Evolutionary conservation across 371 early-diverging fungal genomes (phyloP), one percentile per base, ranked within the genome.

Genomic region (Mortierella polycephala): DNA sequence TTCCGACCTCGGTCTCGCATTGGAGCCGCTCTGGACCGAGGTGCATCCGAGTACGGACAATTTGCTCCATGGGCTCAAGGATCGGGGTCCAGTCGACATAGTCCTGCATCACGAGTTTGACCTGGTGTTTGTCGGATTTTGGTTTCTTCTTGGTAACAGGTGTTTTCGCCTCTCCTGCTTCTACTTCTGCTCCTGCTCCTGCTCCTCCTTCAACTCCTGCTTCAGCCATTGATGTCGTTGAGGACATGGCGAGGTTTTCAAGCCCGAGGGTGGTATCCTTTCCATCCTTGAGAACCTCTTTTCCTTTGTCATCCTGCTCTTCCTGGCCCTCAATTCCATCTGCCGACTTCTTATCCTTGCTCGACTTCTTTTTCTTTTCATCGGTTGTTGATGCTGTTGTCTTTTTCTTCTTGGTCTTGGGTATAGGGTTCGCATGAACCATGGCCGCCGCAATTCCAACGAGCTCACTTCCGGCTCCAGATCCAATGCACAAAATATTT

Each of bases 381-480:
- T 60, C 60, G 40, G 65, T 69, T 11, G 30, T 47, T 37, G 59
- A 47, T 20, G 23, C n/a, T 9, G 62, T n/a, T 18, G 56, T 45
- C 49, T 74, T 74, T 51, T 74, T 74, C 46, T 73, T 73, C 9
- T 62, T 62, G 42, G 44, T 66, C 37, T 71, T 71, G 21, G 54
- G 52, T 6, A 50, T 44, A 0, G 77, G 77, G 46, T 63, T 71
- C 9, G 80, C 85, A 46, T 87, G 83, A 3, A 87, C 79, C 85
- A 92, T 86, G 1, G 94, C 95, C 2, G 95, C 93, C 2, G 93
- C 85, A 40, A 97, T 85, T 2, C 93, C 95, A 7, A 92, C 85
- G 49, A 96, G 72, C 81, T 97, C 97, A 46, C 94, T 94, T 21
- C 96, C 96, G 5, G 92, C 89, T 0, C 97, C 97, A 2, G 95